Evolutionary conservation across 225 moss, liverwort and hornwort species (phyloP), one percentile per base, ranked within the genome.

Genomic region (Lunularia cruciata): DNA sequence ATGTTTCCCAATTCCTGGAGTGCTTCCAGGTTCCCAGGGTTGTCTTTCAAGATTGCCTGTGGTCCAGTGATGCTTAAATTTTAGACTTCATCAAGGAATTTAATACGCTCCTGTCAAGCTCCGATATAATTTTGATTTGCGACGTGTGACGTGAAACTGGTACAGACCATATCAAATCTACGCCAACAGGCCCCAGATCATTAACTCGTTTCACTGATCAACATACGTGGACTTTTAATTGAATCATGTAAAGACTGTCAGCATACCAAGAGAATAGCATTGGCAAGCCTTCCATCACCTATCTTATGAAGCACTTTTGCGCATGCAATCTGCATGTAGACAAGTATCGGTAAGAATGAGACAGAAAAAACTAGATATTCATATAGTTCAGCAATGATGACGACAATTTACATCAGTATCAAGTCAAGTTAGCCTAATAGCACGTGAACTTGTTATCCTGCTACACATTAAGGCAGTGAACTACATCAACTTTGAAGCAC

Each of bases 11-110:
- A 74, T 35, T 81, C 69, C 34, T 73, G 47, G 23, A 76, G 26
- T 22, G 81, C 81, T 43, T 75, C 81, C 59, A 34, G 19, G 38
- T 81, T 72, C 51, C 63, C 69, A 42, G 77, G 34, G 59, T 77
- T 72, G 18, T 73, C 52, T 14, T 40, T 73, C 63, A 81, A 35
- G n/a, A 81, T 28, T 60, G 57, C 46, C 73, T 67, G 68, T 68
- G 31, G 11, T 59, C 31, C 31, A 57, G 34, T 7, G 32, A 8
- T 57, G 31, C 56, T 23, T 14, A 52, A 15, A 18, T 15, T 30
- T 18, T 57, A 57, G 13, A 57, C 31, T 30, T 33, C n/a, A 3
- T 3, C 30, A 18, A 5, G 40, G 13, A 40, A 40, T 5, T 13
- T 40, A 5, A 5, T 40, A 13, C 7, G 40, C 5, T 40, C 15